Conservation (phyloP, 1,284 basidiomycete species). For the Caloboletus firmus region DNA sequence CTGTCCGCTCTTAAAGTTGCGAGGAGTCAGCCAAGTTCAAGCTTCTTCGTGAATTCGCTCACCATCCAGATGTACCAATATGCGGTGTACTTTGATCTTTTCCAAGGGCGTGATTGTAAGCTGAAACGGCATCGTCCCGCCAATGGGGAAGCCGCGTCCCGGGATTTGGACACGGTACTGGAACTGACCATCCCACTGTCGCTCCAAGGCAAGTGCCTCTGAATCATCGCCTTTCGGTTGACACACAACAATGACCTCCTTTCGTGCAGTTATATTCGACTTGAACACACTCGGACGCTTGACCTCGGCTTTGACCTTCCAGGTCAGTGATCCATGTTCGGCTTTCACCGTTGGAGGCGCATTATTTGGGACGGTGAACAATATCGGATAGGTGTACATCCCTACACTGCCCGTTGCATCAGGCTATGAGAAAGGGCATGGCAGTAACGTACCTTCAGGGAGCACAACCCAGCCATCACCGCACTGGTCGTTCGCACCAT, state of each 20-base stretch:
- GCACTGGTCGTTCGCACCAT: constrained; percentile 40
- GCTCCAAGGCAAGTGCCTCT: constrained; percentile 77
- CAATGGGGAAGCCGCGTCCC: constrained; percentile 82
- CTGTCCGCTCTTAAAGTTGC: constrained; percentile 64
- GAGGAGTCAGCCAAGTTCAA: neutral
- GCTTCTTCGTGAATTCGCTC: constrained; percentile 16
- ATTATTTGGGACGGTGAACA: constrained; percentile 80
- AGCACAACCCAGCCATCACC: constrained; percentile 86
- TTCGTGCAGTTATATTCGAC: constrained; percentile 65
- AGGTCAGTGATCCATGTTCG: constrained; percentile 78
- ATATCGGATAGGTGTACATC: constrained; percentile 94
- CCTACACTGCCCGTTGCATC: constrained; percentile 45
- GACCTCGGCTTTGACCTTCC: constrained; percentile 82
- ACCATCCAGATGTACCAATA: constrained; percentile 86
- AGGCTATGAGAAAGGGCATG: neutral
- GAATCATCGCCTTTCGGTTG: constrained; percentile 57
- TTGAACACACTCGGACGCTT: constrained; percentile 84
- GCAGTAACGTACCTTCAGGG: constrained; percentile 65
- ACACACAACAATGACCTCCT: constrained; percentile 79
- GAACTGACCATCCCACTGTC: constrained; percentile 91
- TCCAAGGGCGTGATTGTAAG: constrained; percentile 83
- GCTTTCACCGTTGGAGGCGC: constrained; percentile 81
- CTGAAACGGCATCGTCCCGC: constrained; percentile 79
- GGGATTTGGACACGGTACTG: constrained; percentile 82
- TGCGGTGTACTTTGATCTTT: constrained; percentile 81